Evolutionary conservation across 192 early-diverging fungal species (phyloP).

Genomic region (Piromyces finnis): DNA sequence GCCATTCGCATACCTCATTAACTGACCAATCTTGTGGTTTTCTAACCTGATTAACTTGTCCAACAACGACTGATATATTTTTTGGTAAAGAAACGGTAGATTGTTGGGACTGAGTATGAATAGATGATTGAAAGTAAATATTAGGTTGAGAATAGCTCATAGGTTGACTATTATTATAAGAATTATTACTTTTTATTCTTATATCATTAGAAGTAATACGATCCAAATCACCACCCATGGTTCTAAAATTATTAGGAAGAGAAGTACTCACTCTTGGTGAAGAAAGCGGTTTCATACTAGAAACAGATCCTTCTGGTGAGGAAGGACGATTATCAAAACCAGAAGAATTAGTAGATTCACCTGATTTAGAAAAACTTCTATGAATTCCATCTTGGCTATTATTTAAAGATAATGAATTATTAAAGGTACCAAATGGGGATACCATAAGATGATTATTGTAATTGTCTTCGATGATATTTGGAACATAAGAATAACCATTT

Average conservation of each 20-base stretch:
- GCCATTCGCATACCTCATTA: not conserved
- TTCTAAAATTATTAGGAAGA: not conserved
- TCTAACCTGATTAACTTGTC: not conserved
- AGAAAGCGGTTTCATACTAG: not conserved
- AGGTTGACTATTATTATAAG: not conserved
- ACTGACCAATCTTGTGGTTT: not conserved
- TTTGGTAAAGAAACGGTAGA: not conserved
- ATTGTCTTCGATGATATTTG: not conserved
- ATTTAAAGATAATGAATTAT: not conserved
- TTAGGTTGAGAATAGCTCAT: not conserved
- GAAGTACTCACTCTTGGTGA: not conserved
- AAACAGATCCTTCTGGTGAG: not conserved
- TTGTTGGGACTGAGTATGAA: not conserved
- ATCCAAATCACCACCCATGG: not conserved
- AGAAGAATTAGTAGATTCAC: not conserved
- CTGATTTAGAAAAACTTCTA: not conserved
- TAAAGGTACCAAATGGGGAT: not conserved
- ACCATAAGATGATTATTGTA: not conserved
- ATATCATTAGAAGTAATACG: not conserved
- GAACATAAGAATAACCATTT: not conserved
- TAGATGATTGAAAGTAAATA: not conserved
- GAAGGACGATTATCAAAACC: not conserved
- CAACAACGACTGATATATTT: not conserved
- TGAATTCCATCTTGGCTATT: not conserved
- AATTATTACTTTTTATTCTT: not conserved